Base-by-base conservation (phyloP, 257 asterid species). In the Solanum okadae region DNA sequence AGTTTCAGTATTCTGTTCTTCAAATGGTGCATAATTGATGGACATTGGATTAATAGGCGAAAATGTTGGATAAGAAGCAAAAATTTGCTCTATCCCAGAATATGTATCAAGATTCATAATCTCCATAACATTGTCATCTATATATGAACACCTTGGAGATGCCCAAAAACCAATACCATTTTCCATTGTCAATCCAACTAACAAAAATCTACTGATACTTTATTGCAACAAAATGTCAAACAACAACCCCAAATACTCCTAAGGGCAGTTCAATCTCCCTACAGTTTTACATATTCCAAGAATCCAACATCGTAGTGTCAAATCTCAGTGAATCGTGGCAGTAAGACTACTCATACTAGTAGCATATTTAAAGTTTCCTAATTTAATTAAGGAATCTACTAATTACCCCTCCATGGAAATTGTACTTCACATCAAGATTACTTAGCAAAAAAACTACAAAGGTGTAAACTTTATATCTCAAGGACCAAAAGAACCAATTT, bases 101-200 rank as follows among this genome's bases (percentile, higher is more conserved):
- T 90, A 91, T 10, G 90, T 49, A 83, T 96, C 98, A 10, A 95
- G 93, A 87, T 90, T 93, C 92, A 94, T 92, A 73, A 92, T 83
- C 27, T 96, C 98, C 15, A 89, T 90, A 73, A 84, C 90, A 78
- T 84, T 92, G 46, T 94, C 95, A 83, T 92, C 98, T 84, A 88
- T 23, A 86, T 49, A 89, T 56, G 93, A 83, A 87, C 88, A 70
- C 31, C 52, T 77, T 35, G 92, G 89, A n/a, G 90, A 83, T 83
- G 91, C 73, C 91, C 92, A 91, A 88, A 79, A 90, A 14, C 88
- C 88, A 56, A 84, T n/a, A 35, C 91, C 85, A 87, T 93, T 86
- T 87, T 71, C 81, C 61, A 29, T 59, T 56, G 13, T n/a, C 65
- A 13, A 18, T 59, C 59, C 75, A 38, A 65, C 35, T 8, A 31